Percentiles rank a stretch among this genome's conserved stretches.
Conservation (phyloP, 306 rosid species). For the Castanospermum australe region DNA sequence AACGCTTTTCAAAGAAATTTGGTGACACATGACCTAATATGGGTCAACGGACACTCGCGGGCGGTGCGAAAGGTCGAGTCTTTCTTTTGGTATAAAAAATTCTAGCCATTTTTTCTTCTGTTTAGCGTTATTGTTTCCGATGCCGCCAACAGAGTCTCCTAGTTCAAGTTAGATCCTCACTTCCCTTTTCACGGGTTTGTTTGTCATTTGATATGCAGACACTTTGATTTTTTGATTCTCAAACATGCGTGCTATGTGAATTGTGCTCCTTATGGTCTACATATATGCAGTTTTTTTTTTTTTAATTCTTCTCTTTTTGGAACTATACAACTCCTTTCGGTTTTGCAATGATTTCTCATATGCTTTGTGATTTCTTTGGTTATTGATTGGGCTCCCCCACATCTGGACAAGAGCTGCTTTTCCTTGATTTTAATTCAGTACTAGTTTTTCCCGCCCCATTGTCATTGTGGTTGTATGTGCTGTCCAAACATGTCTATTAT, state of each 20-base stretch:
- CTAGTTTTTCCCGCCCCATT: background rate
- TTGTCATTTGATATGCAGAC: no score
- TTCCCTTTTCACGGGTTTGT: slow-evolving; percentile 67
- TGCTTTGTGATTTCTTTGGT: slow-evolving; percentile 11
- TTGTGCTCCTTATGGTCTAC: no score
- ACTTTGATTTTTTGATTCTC: no score
- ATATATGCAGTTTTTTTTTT: no score
- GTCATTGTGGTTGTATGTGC: background rate
- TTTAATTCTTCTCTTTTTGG: background rate
- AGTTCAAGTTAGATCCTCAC: slow-evolving; percentile 42
- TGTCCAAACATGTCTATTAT: background rate
- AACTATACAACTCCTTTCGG: background rate
- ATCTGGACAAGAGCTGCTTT: slow-evolving; percentile 18
- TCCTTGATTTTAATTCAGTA: background rate
- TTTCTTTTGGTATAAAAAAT: no score
- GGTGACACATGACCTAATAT: no score
- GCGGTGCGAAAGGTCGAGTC: background rate
- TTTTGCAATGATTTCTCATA: background rate
- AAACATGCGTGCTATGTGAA: no score
- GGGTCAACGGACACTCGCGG: no score
- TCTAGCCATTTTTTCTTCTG: no score
- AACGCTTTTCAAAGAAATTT: no score
- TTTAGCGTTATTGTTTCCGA: no score
- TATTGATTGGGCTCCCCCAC: slow-evolving; percentile 4
- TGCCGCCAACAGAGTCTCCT: slow-evolving; percentile 47